A percentile compares a stretch with the other conserved stretches of the same genome.
phyloP scores from a whole-genome alignment of 805 yeast species.

The Candida wancherniae region DNA sequence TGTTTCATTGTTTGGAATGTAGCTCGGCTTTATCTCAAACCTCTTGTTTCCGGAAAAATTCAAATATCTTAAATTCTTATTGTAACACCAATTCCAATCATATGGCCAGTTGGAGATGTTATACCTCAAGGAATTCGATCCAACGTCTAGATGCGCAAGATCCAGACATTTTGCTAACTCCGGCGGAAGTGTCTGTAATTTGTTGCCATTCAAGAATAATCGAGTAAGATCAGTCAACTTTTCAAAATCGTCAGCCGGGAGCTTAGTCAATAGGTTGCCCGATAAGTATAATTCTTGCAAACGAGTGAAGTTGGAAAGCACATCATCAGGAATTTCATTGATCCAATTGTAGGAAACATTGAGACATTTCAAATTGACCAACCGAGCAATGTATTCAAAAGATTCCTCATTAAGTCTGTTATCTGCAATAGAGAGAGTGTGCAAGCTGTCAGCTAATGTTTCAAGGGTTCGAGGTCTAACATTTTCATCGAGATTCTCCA shows the following conservation, averaged over 20 bases:
- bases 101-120: conserved; percentile 92
- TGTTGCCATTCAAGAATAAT: conserved; percentile 75
- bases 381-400: conserved; percentile 60
- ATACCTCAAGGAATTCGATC: conserved; percentile 84
- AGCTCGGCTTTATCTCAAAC: conserved; percentile 74
- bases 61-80: conserved; percentile 66
- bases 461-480: not conserved
- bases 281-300: conserved; percentile 69
- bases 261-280: conserved; percentile 72
- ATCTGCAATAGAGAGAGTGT: conserved; percentile 66
- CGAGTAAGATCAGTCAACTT: conserved; percentile 52
- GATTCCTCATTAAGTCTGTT: conserved; percentile 77
- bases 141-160: conserved; percentile 76
- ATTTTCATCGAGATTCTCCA: not conserved
- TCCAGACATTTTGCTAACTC: conserved; percentile 68
- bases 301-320: conserved; percentile 49
- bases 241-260: conserved; percentile 85
- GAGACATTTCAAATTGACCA: conserved; percentile 54
- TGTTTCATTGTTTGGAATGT: conserved; percentile 49
- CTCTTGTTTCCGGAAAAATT: conserved; percentile 92
- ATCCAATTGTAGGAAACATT: conserved; percentile 83
- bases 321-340: conserved; percentile 76
- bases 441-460: conserved; percentile 45
- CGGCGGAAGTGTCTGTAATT: conserved; percentile 80
- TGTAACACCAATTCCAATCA: conserved; percentile 97